Conservation (phyloP, 495 filamentous ascomycete species). For the Aspergillus panamensis region DNA sequence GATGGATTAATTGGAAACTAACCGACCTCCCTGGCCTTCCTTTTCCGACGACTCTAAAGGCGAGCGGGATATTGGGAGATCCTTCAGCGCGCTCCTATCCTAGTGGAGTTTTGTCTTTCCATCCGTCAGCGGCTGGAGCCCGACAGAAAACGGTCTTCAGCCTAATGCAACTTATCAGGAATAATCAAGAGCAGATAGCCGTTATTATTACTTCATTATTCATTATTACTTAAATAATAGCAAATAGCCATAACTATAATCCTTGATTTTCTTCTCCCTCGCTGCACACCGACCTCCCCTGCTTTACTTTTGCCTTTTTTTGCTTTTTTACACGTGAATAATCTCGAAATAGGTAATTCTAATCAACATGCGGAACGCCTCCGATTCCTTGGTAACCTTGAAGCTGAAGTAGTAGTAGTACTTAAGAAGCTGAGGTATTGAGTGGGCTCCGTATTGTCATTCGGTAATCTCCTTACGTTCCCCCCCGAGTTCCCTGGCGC, state of each 20-base stretch:
- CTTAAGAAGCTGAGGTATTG: too few species aligned
- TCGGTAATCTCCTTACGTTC: too few species aligned
- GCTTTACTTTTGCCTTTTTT: neutral
- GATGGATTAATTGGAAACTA: neutral
- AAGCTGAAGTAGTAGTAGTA: too few species aligned
- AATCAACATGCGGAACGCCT: neutral
- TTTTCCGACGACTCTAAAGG: neutral
- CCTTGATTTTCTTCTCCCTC: neutral
- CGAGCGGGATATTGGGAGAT: neutral
- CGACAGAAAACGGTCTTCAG: constrained; percentile 28
- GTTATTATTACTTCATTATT: neutral
- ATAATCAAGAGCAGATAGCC: neutral
- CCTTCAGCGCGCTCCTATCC: neutral
- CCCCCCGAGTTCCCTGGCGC: neutral
- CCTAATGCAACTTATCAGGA: constrained; percentile 11
- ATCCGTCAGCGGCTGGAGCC: constrained; percentile 22
- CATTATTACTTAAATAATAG: neutral
- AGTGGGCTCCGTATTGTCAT: too few species aligned
- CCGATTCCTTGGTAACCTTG: too few species aligned
- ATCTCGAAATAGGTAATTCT: too few species aligned
- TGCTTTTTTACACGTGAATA: too few species aligned
- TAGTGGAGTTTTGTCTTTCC: constrained; percentile 4
- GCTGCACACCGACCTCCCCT: neutral
- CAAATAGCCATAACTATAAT: neutral
- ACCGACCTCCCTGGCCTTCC: neutral